phyloP scores from a whole-genome alignment of 1,139 yeast species.

The Blastobotrys elegans region DNA sequence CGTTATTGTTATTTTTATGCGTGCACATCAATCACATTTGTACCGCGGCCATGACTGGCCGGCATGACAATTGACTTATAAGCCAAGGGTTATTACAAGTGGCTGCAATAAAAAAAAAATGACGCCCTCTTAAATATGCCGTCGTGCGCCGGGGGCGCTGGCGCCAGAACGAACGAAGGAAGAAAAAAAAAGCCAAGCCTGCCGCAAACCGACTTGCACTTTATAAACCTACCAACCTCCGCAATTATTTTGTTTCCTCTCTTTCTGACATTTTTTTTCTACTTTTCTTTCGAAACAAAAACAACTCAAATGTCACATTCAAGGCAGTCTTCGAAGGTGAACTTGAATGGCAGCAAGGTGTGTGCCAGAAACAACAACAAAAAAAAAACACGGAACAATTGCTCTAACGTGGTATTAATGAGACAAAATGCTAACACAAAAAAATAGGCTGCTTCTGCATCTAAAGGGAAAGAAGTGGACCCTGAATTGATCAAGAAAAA shows the following conservation, averaged over 20 bases:
- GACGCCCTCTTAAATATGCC: too few relatives aligned
- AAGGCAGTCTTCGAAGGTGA: not conserved
- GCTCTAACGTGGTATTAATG: too few relatives aligned
- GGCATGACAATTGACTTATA: too few relatives aligned
- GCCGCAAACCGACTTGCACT: constrained; percentile 1
- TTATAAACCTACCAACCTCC: too few relatives aligned
- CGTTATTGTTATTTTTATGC: too few relatives aligned
- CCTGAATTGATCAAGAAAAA: constrained; percentile 7
- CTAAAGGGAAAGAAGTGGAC: constrained; percentile 12
- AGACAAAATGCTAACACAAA: constrained; percentile 1
- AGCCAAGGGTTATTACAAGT: too few relatives aligned
- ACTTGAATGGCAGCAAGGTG: not conserved
- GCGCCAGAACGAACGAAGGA: not conserved
- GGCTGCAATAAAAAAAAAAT: too few relatives aligned
- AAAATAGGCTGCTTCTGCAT: constrained; percentile 1
- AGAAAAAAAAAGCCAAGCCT: not conserved
- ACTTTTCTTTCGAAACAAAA: not conserved
- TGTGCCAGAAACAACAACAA: not conserved
- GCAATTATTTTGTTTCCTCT: too few relatives aligned
- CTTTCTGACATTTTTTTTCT: not conserved
- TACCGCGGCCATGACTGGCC: too few relatives aligned
- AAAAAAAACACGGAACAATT: too few relatives aligned
- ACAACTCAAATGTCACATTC: not conserved
- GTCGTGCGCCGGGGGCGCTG: too few relatives aligned
- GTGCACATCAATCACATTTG: too few relatives aligned